These are phyloP conservation scores for Prosopis cineraria DNA, from an alignment of 306 rosid species.

Conservation along the genomic window DNA sequence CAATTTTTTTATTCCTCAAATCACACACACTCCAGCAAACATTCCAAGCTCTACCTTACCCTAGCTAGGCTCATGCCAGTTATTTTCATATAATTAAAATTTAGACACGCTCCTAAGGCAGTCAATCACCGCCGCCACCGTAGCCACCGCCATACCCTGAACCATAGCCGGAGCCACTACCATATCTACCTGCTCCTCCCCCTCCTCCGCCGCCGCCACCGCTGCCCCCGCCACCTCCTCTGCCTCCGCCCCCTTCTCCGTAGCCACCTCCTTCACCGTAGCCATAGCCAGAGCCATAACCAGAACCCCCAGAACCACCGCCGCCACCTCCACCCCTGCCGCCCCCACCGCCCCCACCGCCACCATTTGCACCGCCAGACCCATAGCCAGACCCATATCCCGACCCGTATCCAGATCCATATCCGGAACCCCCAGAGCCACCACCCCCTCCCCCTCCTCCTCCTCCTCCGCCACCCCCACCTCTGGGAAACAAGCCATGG, in stretches of 20 bases:
- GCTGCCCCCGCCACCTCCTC: slow-evolving; percentile 23
- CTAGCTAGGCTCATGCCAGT: too few species aligned
- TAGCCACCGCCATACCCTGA: too few species aligned
- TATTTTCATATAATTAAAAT: too few species aligned
- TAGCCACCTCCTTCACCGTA: slow-evolving; percentile 22
- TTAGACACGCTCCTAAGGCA: slow-evolving; percentile 17
- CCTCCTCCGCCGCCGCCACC: not conserved
- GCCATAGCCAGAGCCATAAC: slow-evolving; percentile 38
- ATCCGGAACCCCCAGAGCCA: not conserved
- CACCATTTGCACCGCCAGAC: not conserved
- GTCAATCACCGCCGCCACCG: not conserved
- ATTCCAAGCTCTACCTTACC: not conserved
- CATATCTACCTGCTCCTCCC: not conserved
- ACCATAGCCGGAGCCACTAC: too few species aligned
- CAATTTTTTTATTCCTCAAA: slow-evolving; percentile 36
- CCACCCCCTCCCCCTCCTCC: not conserved
- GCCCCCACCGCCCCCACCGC: not conserved
- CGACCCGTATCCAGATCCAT: not conserved
- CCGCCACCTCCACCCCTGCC: slow-evolving; percentile 36
- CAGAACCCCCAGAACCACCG: slow-evolving; percentile 42
- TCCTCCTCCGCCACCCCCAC: not conserved
- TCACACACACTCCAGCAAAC: not conserved
- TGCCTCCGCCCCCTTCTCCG: not conserved
- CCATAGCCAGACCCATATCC: slow-evolving; percentile 18
- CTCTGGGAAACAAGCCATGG: not conserved